A percentile compares a stretch with the other conserved stretches of the same genome.
Evolutionary conservation across 1,284 basidiomycete species (phyloP).

Genomic region (Boletus semigastroideus): DNA sequence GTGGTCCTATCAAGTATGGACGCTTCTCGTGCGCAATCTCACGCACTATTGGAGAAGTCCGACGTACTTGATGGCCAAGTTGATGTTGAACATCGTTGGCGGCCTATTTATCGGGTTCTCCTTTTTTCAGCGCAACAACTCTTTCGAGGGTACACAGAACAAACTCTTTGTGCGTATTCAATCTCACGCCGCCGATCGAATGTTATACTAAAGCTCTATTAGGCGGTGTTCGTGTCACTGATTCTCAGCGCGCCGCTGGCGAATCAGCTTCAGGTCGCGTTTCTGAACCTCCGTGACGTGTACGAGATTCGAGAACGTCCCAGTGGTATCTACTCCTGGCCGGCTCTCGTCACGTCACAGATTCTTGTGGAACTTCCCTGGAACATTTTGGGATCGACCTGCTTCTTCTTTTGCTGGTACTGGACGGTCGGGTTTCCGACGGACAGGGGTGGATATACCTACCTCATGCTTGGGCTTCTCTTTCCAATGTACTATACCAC

Average conservation of each 20-base stretch:
- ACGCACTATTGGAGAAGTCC: conserved; percentile 55
- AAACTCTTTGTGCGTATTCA: conserved; percentile 60
- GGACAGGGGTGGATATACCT: conserved; percentile 54
- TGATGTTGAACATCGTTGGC: conserved; percentile 54
- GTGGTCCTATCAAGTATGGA: conserved; percentile 49
- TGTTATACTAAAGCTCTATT: background rate
- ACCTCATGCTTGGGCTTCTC: conserved; percentile 45
- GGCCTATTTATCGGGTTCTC: conserved; percentile 67
- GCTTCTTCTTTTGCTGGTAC: conserved; percentile 70
- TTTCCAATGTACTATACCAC: conserved; percentile 57
- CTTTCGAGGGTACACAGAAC: conserved; percentile 76
- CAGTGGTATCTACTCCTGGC: conserved; percentile 84
- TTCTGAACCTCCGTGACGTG: conserved; percentile 41
- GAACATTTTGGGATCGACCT: conserved; percentile 57
- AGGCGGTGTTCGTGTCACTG: conserved; percentile 28
- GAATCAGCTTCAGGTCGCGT: conserved; percentile 34
- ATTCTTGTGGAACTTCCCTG: conserved; percentile 65
- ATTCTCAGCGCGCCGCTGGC: conserved; percentile 30
- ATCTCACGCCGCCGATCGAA: background rate
- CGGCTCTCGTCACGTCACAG: conserved; percentile 64
- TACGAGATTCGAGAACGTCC: conserved; percentile 76
- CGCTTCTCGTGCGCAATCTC: conserved; percentile 41
- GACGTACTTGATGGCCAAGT: conserved; percentile 76
- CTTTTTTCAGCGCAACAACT: conserved; percentile 69
- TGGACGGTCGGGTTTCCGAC: conserved; percentile 63